Percentiles rank a stretch among this genome's conserved stretches.
Conservation (phyloP, 441 rosid genomes). For the Viola pubescens region DNA sequence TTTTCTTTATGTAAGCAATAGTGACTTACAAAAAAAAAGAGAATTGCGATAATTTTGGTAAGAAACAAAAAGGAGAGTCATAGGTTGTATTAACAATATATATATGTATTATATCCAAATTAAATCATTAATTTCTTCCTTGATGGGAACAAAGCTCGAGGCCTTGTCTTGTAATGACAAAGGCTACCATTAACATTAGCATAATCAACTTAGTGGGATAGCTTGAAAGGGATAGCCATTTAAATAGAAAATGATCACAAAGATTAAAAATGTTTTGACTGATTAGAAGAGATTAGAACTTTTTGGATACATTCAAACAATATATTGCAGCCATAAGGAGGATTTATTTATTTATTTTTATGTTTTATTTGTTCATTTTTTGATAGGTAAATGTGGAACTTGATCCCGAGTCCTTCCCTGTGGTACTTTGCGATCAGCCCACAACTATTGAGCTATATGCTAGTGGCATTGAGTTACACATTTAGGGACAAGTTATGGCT, state of each 20-base stretch:
- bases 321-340: no score
- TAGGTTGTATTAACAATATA: neutral
- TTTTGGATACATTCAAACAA: no score
- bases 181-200: neutral
- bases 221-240: neutral
- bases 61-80: neutral
- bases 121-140: constrained; percentile 11
- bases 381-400: no score
- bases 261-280: no score
- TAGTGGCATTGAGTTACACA: no score
- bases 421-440: no score
- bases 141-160: constrained; percentile 46
- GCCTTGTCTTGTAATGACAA: constrained; percentile 12
- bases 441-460: no score
- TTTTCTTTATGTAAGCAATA: constrained; percentile 1
- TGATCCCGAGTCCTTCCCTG: no score
- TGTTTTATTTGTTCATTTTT: no score
- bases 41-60: neutral
- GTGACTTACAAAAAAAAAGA: neutral
- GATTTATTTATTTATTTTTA: no score
- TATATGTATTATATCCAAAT: neutral
- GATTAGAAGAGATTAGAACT: no score
- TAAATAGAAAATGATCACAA: no score
- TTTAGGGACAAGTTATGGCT: neutral
- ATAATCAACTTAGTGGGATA: neutral